Evolutionary conservation across 2,329 filamentous ascomycete species (phyloP), one percentile per base, ranked within the genome.

Genomic region (Arthrobotrys pseudoclavata): DNA sequence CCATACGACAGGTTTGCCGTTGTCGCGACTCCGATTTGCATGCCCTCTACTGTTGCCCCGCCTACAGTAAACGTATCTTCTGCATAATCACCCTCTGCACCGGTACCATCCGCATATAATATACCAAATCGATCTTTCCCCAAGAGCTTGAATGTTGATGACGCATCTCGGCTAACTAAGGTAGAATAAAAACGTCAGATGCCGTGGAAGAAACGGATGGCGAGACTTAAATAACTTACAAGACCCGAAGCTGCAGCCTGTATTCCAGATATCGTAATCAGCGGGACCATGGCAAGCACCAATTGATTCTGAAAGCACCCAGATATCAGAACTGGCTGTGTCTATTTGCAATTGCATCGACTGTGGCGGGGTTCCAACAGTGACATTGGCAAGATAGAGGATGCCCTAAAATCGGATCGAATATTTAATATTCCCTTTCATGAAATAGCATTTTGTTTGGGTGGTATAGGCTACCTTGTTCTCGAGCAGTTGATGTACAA

Each of bases 101-200:
- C 86, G 3, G 87, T 86, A 42, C 85, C 84, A 80, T 90, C 88
- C 78, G 91, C 87, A 79, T 92, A 91, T 20, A 84, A 85, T 79
- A 92, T 91, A 1, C 83, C 83, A 80, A 90, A 90, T n/a, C 84
- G 85, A 68, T 82, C 81, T 7, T 76, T 53, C 12, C 83, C 83
- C 45, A 88, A 83, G 1, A 85, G 62, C 18, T 85, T 79, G 81
- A 85, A 89, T 2, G 87, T 87, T 0, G 84, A 85, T 80, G 88
- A 90, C 1, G 84, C 81, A 6, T 80, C 79, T 9, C 84, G 82
- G 79, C 88, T 82, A 82, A 87, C 88, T 90, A 68, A n/a, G 4
- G n/a, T 29, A 52, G n/a, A 12, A 50, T 1, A 18, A 18, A 24
- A 57, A n/a, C 22, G n/a, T 52, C n/a, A 57, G 24, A 1, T 12